Evolutionary conservation across 257 asterid genomes (phyloP).

Genomic region (Capsicum baccatum): DNA sequence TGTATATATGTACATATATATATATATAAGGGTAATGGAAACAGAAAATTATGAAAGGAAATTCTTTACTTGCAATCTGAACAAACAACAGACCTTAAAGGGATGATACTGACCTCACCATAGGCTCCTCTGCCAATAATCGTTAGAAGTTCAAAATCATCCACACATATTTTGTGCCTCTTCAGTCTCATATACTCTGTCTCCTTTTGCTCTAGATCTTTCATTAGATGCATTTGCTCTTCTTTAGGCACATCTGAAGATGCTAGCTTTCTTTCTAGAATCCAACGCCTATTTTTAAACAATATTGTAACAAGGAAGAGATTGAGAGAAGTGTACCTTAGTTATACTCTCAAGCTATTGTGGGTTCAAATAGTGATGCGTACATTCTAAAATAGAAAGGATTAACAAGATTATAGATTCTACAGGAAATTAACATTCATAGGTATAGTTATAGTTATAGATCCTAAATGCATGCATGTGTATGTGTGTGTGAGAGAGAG

Average conservation of each 20-base stretch:
- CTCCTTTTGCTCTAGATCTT: conserved; percentile 94
- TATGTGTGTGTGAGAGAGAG: not conserved
- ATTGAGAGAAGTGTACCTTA: conserved; percentile 20
- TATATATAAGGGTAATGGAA: not conserved
- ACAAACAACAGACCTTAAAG: conserved; percentile 4
- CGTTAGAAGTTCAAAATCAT: conserved; percentile 95
- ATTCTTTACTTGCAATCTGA: conserved; percentile 4
- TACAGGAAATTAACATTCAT: not conserved
- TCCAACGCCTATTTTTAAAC: conserved; percentile 83
- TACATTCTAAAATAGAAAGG: not conserved
- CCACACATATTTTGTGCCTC: conserved; percentile 94
- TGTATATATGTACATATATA: no score
- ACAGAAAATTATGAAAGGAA: not conserved
- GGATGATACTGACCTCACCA: conserved; percentile 66
- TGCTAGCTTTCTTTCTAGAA: conserved; percentile 88
- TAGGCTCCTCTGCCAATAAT: conserved; percentile 98
- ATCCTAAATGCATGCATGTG: not conserved
- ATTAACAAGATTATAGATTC: not conserved
- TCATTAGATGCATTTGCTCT: conserved; percentile 78
- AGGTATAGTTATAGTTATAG: not conserved
- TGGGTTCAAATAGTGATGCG: not conserved
- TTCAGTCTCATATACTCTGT: conserved; percentile 93
- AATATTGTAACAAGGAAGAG: conserved; percentile 30
- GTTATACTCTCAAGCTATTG: not conserved
- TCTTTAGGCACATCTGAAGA: conserved; percentile 98